Evolutionary conservation across 192 early-diverging fungal species (phyloP), one percentile per base, ranked within the genome.

Genomic region (Coemansia aciculifera): DNA sequence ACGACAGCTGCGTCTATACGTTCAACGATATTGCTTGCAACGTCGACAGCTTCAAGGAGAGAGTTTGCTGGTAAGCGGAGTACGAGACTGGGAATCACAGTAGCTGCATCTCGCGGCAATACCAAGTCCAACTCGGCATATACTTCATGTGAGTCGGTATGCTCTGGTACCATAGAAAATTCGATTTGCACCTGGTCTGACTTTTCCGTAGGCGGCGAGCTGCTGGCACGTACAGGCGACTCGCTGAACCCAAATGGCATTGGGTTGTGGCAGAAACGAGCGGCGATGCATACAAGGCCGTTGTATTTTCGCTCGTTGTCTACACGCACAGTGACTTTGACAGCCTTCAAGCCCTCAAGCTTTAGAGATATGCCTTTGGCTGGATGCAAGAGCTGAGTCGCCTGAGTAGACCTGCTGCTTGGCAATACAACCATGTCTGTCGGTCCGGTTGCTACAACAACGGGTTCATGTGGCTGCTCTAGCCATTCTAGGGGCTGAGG

Each of bases 31-130:
- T 27, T 19, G 5, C 42, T 15, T 7, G 13, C 63, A n/a, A 81
- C 59, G 12, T 56, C 29, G 0, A 21, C 37, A 5, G 66, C 24
- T 0, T 64, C 29, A 12, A 78, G 44, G 8, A 59, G 63, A 4
- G 73, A 66, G 29, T 63, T 36, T 39, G 63, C 62, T 19, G 78
- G 74, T 42, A 81, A 70, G n/a, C 70, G 52, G 15, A 81, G 36
- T 6, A 19, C 32, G 19, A 81, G 31, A 10, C 43, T 43, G 0
- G 73, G 69, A 32, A 75, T 34, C 27, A 17, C 40, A 10, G 40
- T 11, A 5, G 15, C 13, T 2, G 46, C 38, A 13, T 27, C 36
- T 23, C 8, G 51, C 13, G 64, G 64, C 52, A 66, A 42, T 21
- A 66, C 38, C 24, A 66, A 11, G 11, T 66, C 56, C 56, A 59